Conservation (phyloP, 768 basidiomycete genomes). For the Lenzites betulinus region DNA sequence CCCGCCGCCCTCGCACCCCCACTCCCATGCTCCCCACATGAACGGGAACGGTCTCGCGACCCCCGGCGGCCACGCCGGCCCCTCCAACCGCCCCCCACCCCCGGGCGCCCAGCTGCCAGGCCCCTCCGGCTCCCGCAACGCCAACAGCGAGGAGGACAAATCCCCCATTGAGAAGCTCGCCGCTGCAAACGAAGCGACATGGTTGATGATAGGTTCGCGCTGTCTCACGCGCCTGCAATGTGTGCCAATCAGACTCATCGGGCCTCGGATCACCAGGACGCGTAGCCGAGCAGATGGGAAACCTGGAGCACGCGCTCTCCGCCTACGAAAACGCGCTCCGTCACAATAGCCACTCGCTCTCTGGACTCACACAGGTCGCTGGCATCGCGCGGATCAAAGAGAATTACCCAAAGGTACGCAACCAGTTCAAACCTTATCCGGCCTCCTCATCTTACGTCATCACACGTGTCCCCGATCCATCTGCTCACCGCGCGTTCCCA, state of each 20-base stretch:
- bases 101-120: slow-evolving; percentile 22
- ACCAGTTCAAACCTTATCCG: slow-evolving; percentile 12
- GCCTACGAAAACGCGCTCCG: slow-evolving; percentile 96
- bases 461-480: slow-evolving; percentile 21
- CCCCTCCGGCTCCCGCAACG: slow-evolving; percentile 40
- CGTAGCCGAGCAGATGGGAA: slow-evolving; percentile 93
- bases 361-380: slow-evolving; percentile 91
- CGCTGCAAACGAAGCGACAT: slow-evolving; percentile 90
- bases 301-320: slow-evolving; percentile 87
- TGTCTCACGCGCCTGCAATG: slow-evolving; percentile 16
- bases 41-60: slow-evolving; percentile 55
- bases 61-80: slow-evolving; percentile 41
- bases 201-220: slow-evolving; percentile 90
- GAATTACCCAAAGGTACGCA: slow-evolving; percentile 89
- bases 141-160: slow-evolving; percentile 38
- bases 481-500: slow-evolving; percentile 26
- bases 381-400: slow-evolving; percentile 97
- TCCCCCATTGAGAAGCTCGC: slow-evolving; percentile 72
- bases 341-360: slow-evolving; percentile 90
- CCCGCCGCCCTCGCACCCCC: slow-evolving; percentile 43
- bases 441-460: slow-evolving; percentile 20
- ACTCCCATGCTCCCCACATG: slow-evolving; percentile 46
- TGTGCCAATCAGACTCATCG: slow-evolving; percentile 28
- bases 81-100: slow-evolving; percentile 41
- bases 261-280: slow-evolving; percentile 59